Evolutionary conservation across 2,329 filamentous ascomycete genomes (phyloP), one percentile per base, ranked within the genome.

Genomic region (Nigrograna mackinnonii): DNA sequence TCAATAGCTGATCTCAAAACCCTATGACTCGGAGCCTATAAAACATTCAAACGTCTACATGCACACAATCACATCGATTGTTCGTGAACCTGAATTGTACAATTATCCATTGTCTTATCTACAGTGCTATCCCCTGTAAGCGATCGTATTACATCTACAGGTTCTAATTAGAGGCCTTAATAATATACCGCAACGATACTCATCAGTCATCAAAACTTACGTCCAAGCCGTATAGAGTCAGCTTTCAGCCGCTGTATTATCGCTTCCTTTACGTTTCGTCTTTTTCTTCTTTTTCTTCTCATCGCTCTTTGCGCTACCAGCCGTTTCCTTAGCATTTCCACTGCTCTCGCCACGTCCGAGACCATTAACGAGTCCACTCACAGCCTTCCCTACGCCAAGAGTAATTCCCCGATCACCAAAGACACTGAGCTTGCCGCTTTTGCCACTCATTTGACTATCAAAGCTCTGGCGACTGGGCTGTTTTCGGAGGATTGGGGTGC

Each of bases 341-440:
- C 49, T 59, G 6, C 51, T 54, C 46, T 55, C 56, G 0, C 54
- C 55, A 28, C 44, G 49, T 6, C 60, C 64, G 11, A 62, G 43
- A 0, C 49, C 59, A 2, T 47, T 50, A 3, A 59, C 51, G 19
- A 69, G 36, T 2, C 53, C 65, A 43, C 59, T 66, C 2, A 68
- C 57, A 6, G 65, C 55, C 44, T 51, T 64, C 11, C 62, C 53
- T 6, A 50, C 60, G 3, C 65, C 66, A 3, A 69, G 17, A 12
- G 44, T 62, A 20, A 69, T 68, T 0, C 65, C 66, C n/a, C 58
- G 52, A 6, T 59, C 49, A 9, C 63, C 57, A 39, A 67, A 63
- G 14, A 53, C 46, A 14, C 58, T 57, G 24, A 49, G 44, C 22
- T 53, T 60, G 18, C 49, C 45, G 24, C 55, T 55, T 22, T 53